Conservation (phyloP, 441 rosid species). For the Arabidopsis lyrata region DNA sequence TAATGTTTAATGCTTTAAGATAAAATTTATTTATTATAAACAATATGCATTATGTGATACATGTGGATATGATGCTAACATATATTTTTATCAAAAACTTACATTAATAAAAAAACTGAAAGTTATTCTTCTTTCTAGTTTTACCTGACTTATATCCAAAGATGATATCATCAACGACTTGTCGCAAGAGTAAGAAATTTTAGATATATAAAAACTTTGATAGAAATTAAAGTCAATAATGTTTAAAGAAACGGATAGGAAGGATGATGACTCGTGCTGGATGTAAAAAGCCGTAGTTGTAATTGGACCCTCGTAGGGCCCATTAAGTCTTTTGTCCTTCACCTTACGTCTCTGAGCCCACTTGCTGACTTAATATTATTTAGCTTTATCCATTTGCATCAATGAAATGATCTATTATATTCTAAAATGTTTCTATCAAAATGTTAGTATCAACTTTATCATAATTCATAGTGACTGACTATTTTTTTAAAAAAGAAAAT, state of each 20-base stretch:
- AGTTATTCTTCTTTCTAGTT: background rate
- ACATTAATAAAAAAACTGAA: background rate
- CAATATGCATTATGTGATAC: background rate
- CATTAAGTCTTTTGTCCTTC: conserved; percentile 17
- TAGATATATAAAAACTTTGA: background rate
- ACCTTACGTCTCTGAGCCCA: conserved; percentile 37
- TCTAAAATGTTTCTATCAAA: background rate
- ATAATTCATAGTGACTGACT: background rate
- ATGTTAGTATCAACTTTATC: background rate
- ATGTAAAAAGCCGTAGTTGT: conserved; percentile 38
- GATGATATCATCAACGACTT: conserved; percentile 21
- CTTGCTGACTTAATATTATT: conserved; percentile 34
- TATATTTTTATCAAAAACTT: too few species aligned
- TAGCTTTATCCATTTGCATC: conserved; percentile 33
- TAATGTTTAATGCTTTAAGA: too few species aligned
- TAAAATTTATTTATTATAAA: too few species aligned
- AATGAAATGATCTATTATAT: background rate
- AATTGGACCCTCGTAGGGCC: conserved; percentile 42
- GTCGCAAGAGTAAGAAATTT: background rate
- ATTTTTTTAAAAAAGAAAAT: too few species aligned
- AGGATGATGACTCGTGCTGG: conserved; percentile 30
- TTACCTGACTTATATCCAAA: background rate
- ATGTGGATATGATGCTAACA: too few species aligned
- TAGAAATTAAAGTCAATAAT: conserved; percentile 18
- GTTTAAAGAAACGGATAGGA: conserved; percentile 21